A percentile compares a stretch with the other conserved stretches of the same genome.
phyloP scores from a whole-genome alignment of 225 moss, liverwort and hornwort species.

The Rhytidiadelphus loreus region DNA sequence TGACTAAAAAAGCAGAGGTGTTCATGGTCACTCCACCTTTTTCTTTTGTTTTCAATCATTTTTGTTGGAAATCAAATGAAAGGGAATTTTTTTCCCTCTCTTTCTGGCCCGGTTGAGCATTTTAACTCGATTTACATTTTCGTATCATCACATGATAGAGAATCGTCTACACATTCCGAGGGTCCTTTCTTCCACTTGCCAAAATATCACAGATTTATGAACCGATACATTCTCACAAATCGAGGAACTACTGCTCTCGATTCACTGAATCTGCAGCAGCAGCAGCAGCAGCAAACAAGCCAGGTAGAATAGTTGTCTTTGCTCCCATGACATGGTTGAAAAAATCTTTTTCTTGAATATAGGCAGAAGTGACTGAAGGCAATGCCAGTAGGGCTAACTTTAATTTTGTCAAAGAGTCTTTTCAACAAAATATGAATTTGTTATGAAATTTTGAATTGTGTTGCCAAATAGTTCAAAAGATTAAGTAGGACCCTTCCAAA shows the following conservation, averaged over 20 bases:
- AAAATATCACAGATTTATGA: neutral
- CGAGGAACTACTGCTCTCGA: neutral
- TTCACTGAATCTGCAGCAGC: neutral
- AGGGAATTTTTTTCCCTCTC: neutral
- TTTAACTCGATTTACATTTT: neutral
- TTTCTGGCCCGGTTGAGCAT: neutral
- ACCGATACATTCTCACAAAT: neutral
- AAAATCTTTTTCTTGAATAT: neutral
- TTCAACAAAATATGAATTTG: neutral
- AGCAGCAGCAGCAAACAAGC: neutral
- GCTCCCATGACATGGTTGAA: neutral
- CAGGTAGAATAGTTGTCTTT: neutral
- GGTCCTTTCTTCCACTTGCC: neutral
- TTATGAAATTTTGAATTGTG: neutral
- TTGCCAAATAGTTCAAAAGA: neutral
- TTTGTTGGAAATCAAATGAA: conserved; percentile 1
- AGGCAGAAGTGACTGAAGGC: too few species aligned
- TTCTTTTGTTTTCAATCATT: conserved; percentile 3
- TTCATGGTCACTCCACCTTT: neutral
- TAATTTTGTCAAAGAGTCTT: neutral
- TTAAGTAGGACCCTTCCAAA: neutral
- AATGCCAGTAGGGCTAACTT: neutral
- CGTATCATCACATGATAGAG: neutral
- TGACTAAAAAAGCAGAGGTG: conserved; percentile 1
- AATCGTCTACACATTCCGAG: neutral